Percentiles rank a stretch among this genome's conserved stretches.
Conservation (phyloP, 495 filamentous ascomycete genomes). For the Cairneyella variabilis region DNA sequence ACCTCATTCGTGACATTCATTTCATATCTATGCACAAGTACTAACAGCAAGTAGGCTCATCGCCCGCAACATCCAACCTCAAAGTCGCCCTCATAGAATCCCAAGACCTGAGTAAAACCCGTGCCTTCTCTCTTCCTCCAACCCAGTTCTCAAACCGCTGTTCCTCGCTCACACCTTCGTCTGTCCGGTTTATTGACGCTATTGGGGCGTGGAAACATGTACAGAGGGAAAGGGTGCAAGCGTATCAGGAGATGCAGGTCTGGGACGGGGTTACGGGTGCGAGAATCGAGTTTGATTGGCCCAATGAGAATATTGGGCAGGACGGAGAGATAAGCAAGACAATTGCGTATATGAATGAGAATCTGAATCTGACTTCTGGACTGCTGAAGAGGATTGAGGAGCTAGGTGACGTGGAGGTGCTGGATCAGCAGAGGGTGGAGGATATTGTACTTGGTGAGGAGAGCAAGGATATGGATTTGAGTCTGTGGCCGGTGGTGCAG, state of each 20-base stretch:
- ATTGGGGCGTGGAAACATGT: conserved; percentile 89
- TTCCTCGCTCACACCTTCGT: conserved; percentile 87
- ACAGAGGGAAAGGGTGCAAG: conserved; percentile 65
- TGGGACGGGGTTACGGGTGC: conserved; percentile 93
- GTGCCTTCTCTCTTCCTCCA: conserved; percentile 58
- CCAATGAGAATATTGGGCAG: conserved; percentile 41
- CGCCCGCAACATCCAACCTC: conserved; percentile 67
- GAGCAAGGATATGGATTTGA: conserved; percentile 66
- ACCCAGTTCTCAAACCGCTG: conserved; percentile 86
- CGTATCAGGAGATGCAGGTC: conserved; percentile 89
- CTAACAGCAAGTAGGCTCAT: conserved; percentile 46
- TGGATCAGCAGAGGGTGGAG: conserved; percentile 72
- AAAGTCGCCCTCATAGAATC: conserved; percentile 86
- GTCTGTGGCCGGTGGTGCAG: conserved; percentile 80
- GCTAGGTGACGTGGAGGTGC: conserved; percentile 62
- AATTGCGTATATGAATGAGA: conserved; percentile 97
- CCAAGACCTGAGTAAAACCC: conserved; percentile 69
- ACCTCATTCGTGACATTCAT: too few relatives aligned
- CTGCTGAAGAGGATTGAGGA: conserved; percentile 67
- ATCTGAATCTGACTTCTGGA: conserved; percentile 76
- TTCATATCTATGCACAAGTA: not conserved
- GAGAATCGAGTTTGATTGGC: conserved; percentile 83
- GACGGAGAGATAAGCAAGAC: conserved; percentile 40
- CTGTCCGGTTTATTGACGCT: conserved; percentile 62
- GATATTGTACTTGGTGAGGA: conserved; percentile 72